Conservation (phyloP, 192 early-diverging fungal genomes). For the Coemansia sp. region DNA sequence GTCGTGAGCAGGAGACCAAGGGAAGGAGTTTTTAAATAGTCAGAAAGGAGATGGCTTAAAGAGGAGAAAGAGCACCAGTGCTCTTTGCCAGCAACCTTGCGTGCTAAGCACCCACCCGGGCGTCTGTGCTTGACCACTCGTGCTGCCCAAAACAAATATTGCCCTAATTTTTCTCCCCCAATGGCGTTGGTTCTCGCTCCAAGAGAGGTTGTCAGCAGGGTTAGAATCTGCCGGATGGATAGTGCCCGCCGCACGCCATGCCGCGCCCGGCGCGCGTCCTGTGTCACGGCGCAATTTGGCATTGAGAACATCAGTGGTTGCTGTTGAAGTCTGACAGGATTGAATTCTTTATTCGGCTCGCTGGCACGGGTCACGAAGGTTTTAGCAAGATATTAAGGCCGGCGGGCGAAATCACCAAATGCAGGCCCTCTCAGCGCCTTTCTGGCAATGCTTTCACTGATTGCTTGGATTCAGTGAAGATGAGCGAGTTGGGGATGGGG, state of each 20-base stretch:
- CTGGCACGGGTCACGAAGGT: neutral
- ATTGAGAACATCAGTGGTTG: neutral
- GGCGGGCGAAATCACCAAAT: neutral
- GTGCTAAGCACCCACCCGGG: neutral
- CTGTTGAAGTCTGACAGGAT: neutral
- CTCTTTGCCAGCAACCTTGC: neutral
- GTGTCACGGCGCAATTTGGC: neutral
- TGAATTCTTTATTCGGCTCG: too few relatives aligned
- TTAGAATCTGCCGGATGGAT: neutral
- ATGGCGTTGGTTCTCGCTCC: neutral
- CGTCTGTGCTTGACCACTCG: neutral
- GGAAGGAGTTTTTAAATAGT: conserved; percentile 1
- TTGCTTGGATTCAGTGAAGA: neutral
- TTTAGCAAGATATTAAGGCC: neutral
- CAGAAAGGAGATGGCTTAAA: neutral
- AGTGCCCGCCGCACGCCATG: conserved; percentile 3
- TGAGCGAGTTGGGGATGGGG: neutral
- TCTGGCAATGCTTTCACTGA: neutral
- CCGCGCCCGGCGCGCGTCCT: neutral
- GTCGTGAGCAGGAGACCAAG: neutral
- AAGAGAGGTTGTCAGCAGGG: neutral
- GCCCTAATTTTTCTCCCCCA: conserved; percentile 6
- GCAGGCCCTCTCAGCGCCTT: neutral
- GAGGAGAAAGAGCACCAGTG: neutral
- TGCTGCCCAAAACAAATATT: neutral